A percentile compares a stretch with the other conserved stretches of the same genome.
Conservation (phyloP, 495 filamentous ascomycete species). For the Penicillium cosmopolitanum region DNA sequence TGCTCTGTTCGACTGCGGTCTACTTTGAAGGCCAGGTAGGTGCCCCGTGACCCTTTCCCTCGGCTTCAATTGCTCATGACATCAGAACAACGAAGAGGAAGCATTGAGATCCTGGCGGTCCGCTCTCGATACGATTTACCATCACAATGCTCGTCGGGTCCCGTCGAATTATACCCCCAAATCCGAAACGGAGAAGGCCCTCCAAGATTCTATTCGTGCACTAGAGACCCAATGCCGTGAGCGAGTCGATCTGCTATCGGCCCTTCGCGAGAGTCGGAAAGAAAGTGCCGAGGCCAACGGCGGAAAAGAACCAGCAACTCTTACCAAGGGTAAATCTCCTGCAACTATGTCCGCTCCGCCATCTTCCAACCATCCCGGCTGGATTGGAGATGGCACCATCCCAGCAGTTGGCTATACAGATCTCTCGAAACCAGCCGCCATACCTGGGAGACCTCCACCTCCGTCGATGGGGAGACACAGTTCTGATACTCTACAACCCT, state of each 20-base stretch:
- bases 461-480: constrained; percentile 45
- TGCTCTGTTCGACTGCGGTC: constrained; percentile 91
- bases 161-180: constrained; percentile 70
- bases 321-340: constrained; percentile 23
- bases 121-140: constrained; percentile 88
- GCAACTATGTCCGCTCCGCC: constrained; percentile 12
- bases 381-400: constrained; percentile 79
- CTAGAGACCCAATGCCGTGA: constrained; percentile 95
- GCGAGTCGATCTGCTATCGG: constrained; percentile 84
- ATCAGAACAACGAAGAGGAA: constrained; percentile 87
- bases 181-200: constrained; percentile 81
- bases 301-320: constrained; percentile 26
- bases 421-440: constrained; percentile 69
- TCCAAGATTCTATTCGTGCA: constrained; percentile 78
- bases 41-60: constrained; percentile 15
- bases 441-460: constrained; percentile 62
- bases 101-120: constrained; percentile 90
- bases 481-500: constrained; percentile 43
- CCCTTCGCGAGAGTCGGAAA: constrained; percentile 74
- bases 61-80: constrained; percentile 23
- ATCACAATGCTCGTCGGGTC: constrained; percentile 77
- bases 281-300: constrained; percentile 51
- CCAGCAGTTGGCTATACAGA: constrained; percentile 78
- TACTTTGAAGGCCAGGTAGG: constrained; percentile 90
- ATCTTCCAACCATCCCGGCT: constrained; percentile 49